phyloP scores from a whole-genome alignment of 345 rosid genomes.

The Lagerstroemia speciosa region DNA sequence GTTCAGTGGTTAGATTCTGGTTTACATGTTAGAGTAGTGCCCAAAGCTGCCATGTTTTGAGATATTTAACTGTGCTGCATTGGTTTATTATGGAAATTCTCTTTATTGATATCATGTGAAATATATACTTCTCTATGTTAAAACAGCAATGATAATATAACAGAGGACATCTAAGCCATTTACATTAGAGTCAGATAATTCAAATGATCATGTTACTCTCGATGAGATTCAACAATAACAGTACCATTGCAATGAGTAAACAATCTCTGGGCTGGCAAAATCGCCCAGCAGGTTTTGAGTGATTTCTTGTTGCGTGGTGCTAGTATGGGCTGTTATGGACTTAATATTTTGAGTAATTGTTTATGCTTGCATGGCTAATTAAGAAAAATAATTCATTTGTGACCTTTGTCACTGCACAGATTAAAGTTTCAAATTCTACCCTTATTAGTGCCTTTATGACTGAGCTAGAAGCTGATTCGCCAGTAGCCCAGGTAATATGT shows the following conservation, averaged over 20 bases:
- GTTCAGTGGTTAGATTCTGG: not conserved
- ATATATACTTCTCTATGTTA: not conserved
- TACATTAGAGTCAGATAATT: not conserved
- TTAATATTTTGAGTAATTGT: not conserved
- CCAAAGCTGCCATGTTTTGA: not conserved
- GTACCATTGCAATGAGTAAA: no score
- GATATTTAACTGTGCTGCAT: not conserved
- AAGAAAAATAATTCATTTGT: not conserved
- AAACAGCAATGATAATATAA: not conserved
- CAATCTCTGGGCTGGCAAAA: no score
- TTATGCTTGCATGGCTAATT: no score
- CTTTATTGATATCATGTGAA: not conserved
- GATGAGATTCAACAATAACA: not conserved
- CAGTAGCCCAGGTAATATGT: conserved; percentile 67
- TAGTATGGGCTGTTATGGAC: not conserved
- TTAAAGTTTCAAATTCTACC: conserved; percentile 96
- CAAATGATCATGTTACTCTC: no score
- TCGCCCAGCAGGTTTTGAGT: not conserved
- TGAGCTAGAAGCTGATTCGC: conserved; percentile 79
- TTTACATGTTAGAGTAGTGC: not conserved
- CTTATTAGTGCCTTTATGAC: conserved; percentile 98
- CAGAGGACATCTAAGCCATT: not conserved
- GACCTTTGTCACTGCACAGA: conserved; percentile 32
- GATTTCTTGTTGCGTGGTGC: not conserved
- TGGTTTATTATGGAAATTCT: not conserved